Percentiles rank a stretch among this genome's conserved stretches.
Conservation (phyloP, 2,329 filamentous ascomycete genomes). For the Parasarocladium wereldwijsianum region DNA sequence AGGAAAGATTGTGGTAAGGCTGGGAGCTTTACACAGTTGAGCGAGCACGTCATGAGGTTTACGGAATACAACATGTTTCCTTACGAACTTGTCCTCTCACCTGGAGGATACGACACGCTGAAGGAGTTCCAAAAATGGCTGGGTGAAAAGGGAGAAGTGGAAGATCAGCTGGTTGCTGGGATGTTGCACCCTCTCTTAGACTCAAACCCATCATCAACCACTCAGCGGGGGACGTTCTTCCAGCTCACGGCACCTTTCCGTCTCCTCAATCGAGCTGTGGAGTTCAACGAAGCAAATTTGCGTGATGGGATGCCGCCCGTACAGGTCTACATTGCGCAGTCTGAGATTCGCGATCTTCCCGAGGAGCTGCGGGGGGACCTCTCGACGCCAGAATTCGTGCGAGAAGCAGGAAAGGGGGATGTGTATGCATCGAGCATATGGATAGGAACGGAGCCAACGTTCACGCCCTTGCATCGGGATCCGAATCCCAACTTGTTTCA, state of each 20-base stretch:
- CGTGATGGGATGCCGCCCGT: constrained; percentile 6
- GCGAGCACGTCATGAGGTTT: too few relatives aligned
- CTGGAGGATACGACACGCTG: constrained; percentile 8
- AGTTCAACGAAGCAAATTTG: constrained; percentile 27
- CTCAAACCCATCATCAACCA: too few relatives aligned
- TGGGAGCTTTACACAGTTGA: constrained; percentile 15
- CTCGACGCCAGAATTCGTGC: constrained; percentile 50
- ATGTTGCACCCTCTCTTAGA: constrained; percentile 15
- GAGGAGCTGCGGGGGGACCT: constrained; percentile 46
- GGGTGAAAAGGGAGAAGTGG: constrained; percentile 11
- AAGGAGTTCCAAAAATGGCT: constrained; percentile 15
- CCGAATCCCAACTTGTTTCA: constrained; percentile 90
- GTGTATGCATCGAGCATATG: constrained; percentile 80
- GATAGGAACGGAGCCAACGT: constrained; percentile 76
- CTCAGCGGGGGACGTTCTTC: constrained; percentile 26
- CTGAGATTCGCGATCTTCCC: constrained; percentile 56
- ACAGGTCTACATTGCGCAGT: constrained; percentile 78
- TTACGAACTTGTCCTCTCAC: constrained; percentile 21
- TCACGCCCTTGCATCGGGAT: constrained; percentile 81
- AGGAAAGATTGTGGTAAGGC: constrained; percentile 1
- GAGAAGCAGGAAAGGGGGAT: constrained; percentile 55
- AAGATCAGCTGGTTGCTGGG: constrained; percentile 16
- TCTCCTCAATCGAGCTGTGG: constrained; percentile 45
- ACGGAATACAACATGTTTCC: constrained; percentile 18
- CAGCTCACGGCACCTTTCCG: constrained; percentile 46